Percentiles rank a stretch among this genome's conserved stretches.
These are phyloP conservation scores for Aspergillus pseudoterreus DNA, from an alignment of 2,329 filamentous ascomycete genomes.

Conservation along the genomic window DNA sequence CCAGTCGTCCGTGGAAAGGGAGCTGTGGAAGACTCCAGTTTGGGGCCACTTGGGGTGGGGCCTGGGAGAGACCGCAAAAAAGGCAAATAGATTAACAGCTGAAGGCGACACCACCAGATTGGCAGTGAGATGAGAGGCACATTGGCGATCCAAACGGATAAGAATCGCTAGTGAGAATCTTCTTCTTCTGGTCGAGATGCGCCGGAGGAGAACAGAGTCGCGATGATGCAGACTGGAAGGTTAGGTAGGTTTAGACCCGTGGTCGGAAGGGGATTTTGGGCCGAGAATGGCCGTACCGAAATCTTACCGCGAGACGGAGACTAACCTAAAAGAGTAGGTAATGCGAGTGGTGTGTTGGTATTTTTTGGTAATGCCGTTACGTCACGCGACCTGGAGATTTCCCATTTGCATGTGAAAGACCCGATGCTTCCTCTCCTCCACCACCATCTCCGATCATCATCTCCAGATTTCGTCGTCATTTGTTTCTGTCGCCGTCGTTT, in stretches of 20 bases:
- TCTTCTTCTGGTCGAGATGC: not conserved
- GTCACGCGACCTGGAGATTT: constrained; percentile 28
- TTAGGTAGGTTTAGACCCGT: not conserved
- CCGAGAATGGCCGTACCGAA: constrained; percentile 2
- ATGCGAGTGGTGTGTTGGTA: constrained; percentile 23
- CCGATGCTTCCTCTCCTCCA: constrained; percentile 21
- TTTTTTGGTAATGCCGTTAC: constrained; percentile 29
- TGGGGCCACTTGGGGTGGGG: not conserved
- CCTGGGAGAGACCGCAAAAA: not conserved
- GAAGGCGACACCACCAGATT: not conserved
- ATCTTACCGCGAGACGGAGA: constrained; percentile 5
- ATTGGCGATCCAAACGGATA: too few relatives aligned
- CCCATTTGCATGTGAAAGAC: constrained; percentile 31
- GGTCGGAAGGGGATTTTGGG: not conserved
- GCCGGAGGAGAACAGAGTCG: not conserved
- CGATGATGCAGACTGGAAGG: not conserved
- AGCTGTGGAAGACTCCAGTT: not conserved
- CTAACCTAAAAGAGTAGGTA: not conserved
- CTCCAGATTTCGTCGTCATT: constrained; percentile 20
- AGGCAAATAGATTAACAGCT: constrained; percentile 3
- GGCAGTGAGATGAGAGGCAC: too few relatives aligned
- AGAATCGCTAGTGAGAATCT: too few relatives aligned
- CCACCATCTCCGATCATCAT: constrained; percentile 11
- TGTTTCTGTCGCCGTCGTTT: constrained; percentile 3
- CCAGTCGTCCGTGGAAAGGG: constrained; percentile 1